A percentile compares a stretch with the other conserved stretches of the same genome.
These are phyloP conservation scores for Arthroderma sp. DNA, from an alignment of 2,329 filamentous ascomycete genomes.

Conservation along the genomic window DNA sequence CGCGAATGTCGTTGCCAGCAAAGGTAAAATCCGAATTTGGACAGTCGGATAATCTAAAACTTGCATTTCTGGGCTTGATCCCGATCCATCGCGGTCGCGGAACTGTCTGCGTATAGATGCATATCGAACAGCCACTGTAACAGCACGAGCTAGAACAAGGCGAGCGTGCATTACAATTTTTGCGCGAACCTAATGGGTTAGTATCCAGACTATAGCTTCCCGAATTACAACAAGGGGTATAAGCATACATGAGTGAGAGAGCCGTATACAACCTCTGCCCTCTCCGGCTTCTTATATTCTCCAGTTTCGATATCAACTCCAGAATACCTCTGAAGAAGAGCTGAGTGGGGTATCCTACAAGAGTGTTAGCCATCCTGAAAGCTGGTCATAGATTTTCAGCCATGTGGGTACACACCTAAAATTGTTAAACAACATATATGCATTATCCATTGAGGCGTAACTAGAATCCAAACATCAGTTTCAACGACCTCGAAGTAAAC, in stretches of 20 bases:
- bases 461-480: not conserved
- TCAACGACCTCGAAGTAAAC: not conserved
- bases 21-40: slow-evolving; percentile 40
- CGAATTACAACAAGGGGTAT: not conserved
- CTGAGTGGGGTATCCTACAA: slow-evolving; percentile 7
- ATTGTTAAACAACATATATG: slow-evolving; percentile 10
- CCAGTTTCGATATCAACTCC: slow-evolving; percentile 8
- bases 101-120: slow-evolving; percentile 38
- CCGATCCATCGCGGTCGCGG: slow-evolving; percentile 33
- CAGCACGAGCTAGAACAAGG: slow-evolving; percentile 39
- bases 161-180: slow-evolving; percentile 34
- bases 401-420: slow-evolving; percentile 3
- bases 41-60: slow-evolving; percentile 44
- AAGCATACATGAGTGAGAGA: slow-evolving; percentile 7
- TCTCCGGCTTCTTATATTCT: slow-evolving; percentile 9
- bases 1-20: slow-evolving; percentile 41
- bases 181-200: slow-evolving; percentile 9
- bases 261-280: slow-evolving; percentile 10
- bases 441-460: slow-evolving; percentile 8
- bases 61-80: slow-evolving; percentile 27
- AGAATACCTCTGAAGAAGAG: slow-evolving; percentile 10
- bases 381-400: not conserved
- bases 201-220: not conserved
- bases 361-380: not conserved
- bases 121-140: slow-evolving; percentile 41